These are phyloP conservation scores for Punctularia strigosozonata DNA, from an alignment of 768 basidiomycete species.

Conservation along the genomic window DNA sequence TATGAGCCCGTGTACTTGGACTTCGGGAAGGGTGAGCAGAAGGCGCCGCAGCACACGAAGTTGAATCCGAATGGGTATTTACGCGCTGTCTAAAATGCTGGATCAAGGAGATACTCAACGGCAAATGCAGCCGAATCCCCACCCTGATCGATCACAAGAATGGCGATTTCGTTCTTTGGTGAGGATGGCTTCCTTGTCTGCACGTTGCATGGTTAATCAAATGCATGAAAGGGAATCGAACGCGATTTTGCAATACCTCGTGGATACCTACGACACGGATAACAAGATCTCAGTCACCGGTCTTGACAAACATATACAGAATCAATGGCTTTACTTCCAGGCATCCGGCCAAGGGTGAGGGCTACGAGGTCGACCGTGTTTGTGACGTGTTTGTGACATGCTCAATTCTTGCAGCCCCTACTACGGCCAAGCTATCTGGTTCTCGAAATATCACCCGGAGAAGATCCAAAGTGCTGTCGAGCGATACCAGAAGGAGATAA, in stretches of 20 bases:
- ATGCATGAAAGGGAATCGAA: too few relatives aligned
- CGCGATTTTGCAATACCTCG: conserved; percentile 25
- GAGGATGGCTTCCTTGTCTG: too few relatives aligned
- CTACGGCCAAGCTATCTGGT: conserved; percentile 17
- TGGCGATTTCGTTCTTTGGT: conserved; percentile 11
- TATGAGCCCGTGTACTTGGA: conserved; percentile 16
- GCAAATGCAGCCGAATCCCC: conserved; percentile 9
- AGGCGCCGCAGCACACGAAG: neutral
- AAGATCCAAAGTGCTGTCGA: conserved; percentile 16
- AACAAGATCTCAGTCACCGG: conserved; percentile 12
- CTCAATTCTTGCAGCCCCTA: neutral
- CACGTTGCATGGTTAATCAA: too few relatives aligned
- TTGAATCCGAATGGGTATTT: conserved; percentile 1
- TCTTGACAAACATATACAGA: neutral
- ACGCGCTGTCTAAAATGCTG: too few relatives aligned
- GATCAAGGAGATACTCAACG: too few relatives aligned
- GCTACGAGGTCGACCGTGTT: neutral
- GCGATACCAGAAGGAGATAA: conserved; percentile 18
- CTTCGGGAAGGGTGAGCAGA: conserved; percentile 5
- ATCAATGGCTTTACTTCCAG: conserved; percentile 25
- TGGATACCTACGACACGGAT: conserved; percentile 24
- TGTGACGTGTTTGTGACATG: neutral
- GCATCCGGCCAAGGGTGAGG: conserved; percentile 1
- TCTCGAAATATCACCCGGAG: conserved; percentile 15
- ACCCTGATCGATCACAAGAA: conserved; percentile 12